Evolutionary conservation across 257 asterid genomes (phyloP).

Genomic region (Prunella vulgaris): DNA sequence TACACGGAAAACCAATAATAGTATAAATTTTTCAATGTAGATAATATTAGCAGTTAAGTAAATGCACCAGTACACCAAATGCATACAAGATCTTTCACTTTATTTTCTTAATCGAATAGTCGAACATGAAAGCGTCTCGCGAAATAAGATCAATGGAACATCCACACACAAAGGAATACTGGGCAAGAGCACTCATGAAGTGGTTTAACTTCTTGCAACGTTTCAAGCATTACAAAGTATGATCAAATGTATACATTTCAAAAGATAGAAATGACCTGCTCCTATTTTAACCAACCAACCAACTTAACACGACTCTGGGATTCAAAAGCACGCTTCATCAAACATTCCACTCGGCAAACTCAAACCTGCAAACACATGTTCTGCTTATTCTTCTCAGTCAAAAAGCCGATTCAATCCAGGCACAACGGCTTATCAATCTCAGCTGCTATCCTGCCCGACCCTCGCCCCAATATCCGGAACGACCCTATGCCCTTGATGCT

Average conservation of each 20-base stretch:
- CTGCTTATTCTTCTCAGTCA: conserved; percentile 44
- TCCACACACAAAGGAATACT: too few relatives aligned
- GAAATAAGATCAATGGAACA: too few relatives aligned
- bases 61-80: too few relatives aligned
- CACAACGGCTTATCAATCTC: conserved; percentile 63
- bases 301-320: conserved; percentile 1
- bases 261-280: background rate
- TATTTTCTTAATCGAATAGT: too few relatives aligned
- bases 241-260: background rate
- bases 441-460: conserved; percentile 60
- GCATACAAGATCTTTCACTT: too few relatives aligned
- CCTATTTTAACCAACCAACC: background rate
- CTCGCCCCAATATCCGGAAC: conserved; percentile 68
- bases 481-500: conserved; percentile 84
- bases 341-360: conserved; percentile 30
- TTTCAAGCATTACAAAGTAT: background rate
- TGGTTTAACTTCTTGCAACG: background rate
- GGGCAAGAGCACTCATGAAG: too few relatives aligned
- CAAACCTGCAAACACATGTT: conserved; percentile 37
- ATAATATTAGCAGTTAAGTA: too few relatives aligned
- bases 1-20: too few relatives aligned
- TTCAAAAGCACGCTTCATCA: background rate
- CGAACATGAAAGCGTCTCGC: too few relatives aligned
- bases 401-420: conserved; percentile 32
- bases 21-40: too few relatives aligned